Evolutionary conservation across 1,284 basidiomycete genomes (phyloP), one percentile per base, ranked within the genome.

Genomic region (Cystobasidium pallidum): DNA sequence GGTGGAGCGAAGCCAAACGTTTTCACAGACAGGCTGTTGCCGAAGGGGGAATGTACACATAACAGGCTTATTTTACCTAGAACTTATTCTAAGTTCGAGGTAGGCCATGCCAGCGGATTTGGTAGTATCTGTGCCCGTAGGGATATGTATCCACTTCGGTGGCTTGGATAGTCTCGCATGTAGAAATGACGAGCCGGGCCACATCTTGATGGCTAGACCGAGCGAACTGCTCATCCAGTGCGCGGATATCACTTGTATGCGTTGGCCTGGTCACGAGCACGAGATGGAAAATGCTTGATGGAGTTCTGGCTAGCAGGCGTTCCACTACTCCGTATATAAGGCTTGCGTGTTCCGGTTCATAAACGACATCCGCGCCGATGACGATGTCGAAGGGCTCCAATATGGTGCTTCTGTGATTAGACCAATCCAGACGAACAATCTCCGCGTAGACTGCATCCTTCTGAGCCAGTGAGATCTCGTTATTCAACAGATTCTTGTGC

Each of bases 41-140:
- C 19, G 61, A 71, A 6, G 68, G 68, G 10, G 68, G 68, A 19
- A 71, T 71, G 68, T 71, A 71, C 49, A 41, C 62, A 30, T 57
- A 43, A 21, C 2, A 1, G 11, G 3, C 28, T 19, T 15, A 30
- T 13, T 41, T 24, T 15, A 19, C 10, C 19, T 10, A 36, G 13
- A 3, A 28, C n/a, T 8, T 21, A 8, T 39, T 59, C 32, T 21
- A 61, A 11, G 36, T 43, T 10, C 4, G 11, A 1, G 26, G 36
- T n/a, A 61, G 58, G 58, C 45, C 32, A 11, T 24, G 64, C 64
- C 64, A 66, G 26, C 39, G n/a, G 13, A 71, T 71, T 26, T 52
- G 26, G 34, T 64, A 71, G 30, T 64, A 64, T 24, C 68, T 59
- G 54, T 71, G 68, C 15, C 49, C 19, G 26, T 66, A 57, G 26